These are phyloP conservation scores for Boletus fagicola DNA, from an alignment of 768 basidiomycete species.

Conservation along the genomic window DNA sequence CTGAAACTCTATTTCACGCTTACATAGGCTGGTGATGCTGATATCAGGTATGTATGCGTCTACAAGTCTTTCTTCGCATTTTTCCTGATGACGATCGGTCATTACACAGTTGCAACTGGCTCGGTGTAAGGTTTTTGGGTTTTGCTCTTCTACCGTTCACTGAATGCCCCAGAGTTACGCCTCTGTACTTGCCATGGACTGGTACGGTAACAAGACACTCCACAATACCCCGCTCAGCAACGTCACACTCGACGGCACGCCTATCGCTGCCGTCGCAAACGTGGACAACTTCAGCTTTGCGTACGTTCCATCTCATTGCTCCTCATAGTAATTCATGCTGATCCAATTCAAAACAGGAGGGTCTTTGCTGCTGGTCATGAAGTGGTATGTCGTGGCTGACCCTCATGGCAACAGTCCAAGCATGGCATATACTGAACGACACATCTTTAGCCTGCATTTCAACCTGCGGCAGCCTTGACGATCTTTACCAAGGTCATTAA, in stretches of 20 bases:
- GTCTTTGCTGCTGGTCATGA: slow-evolving; percentile 61
- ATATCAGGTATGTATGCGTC: slow-evolving; percentile 23
- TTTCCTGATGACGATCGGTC: slow-evolving; percentile 6
- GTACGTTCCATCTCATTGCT: slow-evolving; percentile 37
- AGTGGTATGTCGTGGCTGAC: slow-evolving; percentile 44
- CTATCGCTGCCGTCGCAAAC: slow-evolving; percentile 60
- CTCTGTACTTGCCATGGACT: slow-evolving; percentile 44
- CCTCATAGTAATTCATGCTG: neutral
- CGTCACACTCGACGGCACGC: slow-evolving; percentile 52
- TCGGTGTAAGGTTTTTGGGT: slow-evolving; percentile 33
- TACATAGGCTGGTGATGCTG: slow-evolving; percentile 32
- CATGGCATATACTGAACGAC: neutral
- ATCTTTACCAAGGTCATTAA: slow-evolving; percentile 58
- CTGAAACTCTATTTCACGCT: neutral
- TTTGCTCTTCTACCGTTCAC: neutral
- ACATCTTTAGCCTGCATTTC: slow-evolving; percentile 52
- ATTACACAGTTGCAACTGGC: slow-evolving; percentile 19
- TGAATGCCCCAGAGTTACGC: slow-evolving; percentile 28
- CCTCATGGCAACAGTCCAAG: neutral
- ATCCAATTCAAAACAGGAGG: slow-evolving; percentile 35
- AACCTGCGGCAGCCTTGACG: slow-evolving; percentile 54
- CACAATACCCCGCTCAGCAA: slow-evolving; percentile 45
- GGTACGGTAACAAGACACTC: slow-evolving; percentile 43
- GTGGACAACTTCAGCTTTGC: slow-evolving; percentile 68
- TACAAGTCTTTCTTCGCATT: no score